These are phyloP conservation scores for Sphaceloma murrayae DNA, from an alignment of 2,329 filamentous ascomycete genomes.

Conservation along the genomic window DNA sequence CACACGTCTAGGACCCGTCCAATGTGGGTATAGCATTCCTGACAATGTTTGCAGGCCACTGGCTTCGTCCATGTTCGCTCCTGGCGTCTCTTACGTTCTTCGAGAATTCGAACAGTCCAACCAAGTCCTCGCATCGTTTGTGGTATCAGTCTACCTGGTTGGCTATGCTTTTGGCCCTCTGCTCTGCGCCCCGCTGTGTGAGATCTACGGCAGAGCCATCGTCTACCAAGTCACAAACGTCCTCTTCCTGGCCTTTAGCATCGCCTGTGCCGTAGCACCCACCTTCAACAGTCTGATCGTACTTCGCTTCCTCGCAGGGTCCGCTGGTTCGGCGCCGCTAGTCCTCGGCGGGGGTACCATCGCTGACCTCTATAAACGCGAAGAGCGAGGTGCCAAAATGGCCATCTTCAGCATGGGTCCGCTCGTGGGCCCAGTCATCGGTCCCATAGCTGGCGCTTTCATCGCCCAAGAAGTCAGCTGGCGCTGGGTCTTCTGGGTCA, in stretches of 20 bases:
- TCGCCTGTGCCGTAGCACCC: constrained; percentile 25
- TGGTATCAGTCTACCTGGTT: constrained; percentile 54
- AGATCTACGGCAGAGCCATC: constrained; percentile 28
- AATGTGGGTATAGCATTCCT: not conserved
- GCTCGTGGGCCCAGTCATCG: constrained; percentile 34
- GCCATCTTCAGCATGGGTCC: constrained; percentile 35
- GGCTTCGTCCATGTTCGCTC: constrained; percentile 55
- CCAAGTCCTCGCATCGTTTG: constrained; percentile 49
- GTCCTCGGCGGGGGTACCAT: constrained; percentile 39
- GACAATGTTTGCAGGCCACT: constrained; percentile 30
- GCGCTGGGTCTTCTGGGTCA: constrained; percentile 46
- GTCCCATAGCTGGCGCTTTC: constrained; percentile 43
- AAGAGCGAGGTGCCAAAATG: constrained; percentile 37
- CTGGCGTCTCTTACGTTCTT: constrained; percentile 55
- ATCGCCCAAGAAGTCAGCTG: constrained; percentile 40
- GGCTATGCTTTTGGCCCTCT: constrained; percentile 40
- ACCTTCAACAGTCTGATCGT: constrained; percentile 25
- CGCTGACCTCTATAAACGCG: constrained; percentile 36
- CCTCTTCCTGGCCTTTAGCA: constrained; percentile 26
- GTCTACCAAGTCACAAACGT: constrained; percentile 28
- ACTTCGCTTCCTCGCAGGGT: constrained; percentile 27
- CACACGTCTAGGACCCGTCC: no score
- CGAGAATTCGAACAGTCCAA: constrained; percentile 49
- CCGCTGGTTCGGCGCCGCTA: constrained; percentile 27
- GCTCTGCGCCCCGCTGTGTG: constrained; percentile 34